phyloP scores from a whole-genome alignment of 1,139 yeast genomes.

The Magnusiomyces ingens region DNA sequence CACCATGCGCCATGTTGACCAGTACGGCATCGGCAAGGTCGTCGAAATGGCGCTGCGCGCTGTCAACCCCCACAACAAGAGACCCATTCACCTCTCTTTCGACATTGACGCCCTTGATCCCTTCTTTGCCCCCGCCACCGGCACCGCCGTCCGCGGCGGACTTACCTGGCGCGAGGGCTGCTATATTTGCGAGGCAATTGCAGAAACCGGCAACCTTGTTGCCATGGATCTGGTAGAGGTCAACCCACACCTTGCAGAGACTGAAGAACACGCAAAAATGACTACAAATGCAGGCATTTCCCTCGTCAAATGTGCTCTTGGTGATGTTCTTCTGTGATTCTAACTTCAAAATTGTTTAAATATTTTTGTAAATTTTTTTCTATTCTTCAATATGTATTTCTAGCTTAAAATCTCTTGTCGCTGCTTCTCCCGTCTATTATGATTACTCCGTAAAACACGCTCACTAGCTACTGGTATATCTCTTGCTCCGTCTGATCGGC shows the following conservation, averaged over 20 bases:
- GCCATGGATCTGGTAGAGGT: constrained; percentile 92
- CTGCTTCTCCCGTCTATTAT: not conserved
- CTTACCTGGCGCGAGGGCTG: constrained; percentile 90
- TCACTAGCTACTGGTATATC: constrained; percentile 35
- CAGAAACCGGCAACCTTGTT: constrained; percentile 77
- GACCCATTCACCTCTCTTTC: constrained; percentile 83
- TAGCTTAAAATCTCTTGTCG: constrained; percentile 4
- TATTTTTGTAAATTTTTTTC: not conserved
- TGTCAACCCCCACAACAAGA: constrained; percentile 64
- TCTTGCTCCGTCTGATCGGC: no score
- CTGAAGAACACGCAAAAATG: constrained; percentile 68
- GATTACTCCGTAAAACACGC: not conserved
- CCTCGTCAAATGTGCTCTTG: constrained; percentile 87
- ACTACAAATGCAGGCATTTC: constrained; percentile 90
- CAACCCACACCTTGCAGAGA: constrained; percentile 81
- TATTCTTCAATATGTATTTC: constrained; percentile 22
- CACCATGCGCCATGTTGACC: constrained; percentile 94
- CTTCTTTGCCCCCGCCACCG: constrained; percentile 89
- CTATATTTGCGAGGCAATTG: constrained; percentile 85
- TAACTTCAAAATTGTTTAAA: not conserved
- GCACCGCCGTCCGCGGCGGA: constrained; percentile 97
- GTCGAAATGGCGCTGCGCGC: constrained; percentile 84
- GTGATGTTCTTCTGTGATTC: constrained; percentile 68
- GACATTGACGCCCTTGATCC: constrained; percentile 98
- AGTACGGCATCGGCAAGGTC: constrained; percentile 85